phyloP scores from a whole-genome alignment of 2,329 filamentous ascomycete species.

The Fusarium udum region DNA sequence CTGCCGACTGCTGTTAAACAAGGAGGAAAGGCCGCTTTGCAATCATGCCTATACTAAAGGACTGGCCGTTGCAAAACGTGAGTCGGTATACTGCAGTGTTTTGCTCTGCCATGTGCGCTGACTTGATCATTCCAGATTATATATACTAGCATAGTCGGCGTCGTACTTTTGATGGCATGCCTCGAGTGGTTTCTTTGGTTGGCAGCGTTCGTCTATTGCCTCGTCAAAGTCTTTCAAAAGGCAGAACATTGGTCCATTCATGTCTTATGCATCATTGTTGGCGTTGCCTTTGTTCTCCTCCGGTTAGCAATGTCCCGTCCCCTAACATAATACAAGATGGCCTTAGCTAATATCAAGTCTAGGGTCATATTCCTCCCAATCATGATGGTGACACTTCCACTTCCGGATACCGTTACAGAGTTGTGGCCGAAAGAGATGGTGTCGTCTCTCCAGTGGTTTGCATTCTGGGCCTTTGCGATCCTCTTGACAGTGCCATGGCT shows the following conservation, averaged over 20 bases:
- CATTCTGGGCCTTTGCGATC: slow-evolving; percentile 90
- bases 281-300: slow-evolving; percentile 75
- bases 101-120: neutral
- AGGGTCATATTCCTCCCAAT: slow-evolving; percentile 89
- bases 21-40: neutral
- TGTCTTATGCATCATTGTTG: slow-evolving; percentile 79
- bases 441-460: slow-evolving; percentile 86
- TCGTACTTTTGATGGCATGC: slow-evolving; percentile 83
- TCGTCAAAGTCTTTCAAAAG: slow-evolving; percentile 87
- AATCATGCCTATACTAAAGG: slow-evolving; percentile 55
- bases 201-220: slow-evolving; percentile 90
- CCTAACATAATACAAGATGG: neutral
- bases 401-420: slow-evolving; percentile 76
- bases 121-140: slow-evolving; percentile 70
- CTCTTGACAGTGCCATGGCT: slow-evolving; percentile 91
- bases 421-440: slow-evolving; percentile 79
- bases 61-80: slow-evolving; percentile 62
- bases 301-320: slow-evolving; percentile 62
- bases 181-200: slow-evolving; percentile 97
- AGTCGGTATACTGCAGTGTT: slow-evolving; percentile 17
- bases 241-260: slow-evolving; percentile 88
- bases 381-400: slow-evolving; percentile 90
- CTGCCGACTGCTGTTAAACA: neutral
- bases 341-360: neutral
- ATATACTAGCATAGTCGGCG: slow-evolving; percentile 82